A percentile compares a stretch with the other conserved stretches of the same genome.
phyloP scores from a whole-genome alignment of 805 yeast species.

The Metschnikowia arizonensis region DNA sequence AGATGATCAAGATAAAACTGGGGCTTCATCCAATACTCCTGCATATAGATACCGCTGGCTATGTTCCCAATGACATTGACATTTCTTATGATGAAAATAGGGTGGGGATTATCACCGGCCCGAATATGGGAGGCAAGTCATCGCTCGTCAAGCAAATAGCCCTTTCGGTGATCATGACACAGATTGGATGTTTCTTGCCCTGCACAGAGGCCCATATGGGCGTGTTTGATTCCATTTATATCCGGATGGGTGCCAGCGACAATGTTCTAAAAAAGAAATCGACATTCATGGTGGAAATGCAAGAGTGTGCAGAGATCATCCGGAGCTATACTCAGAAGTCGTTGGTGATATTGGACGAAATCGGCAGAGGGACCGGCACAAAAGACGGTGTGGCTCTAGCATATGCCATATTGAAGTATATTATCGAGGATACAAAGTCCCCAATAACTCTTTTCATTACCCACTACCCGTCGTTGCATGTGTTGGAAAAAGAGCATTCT shows the following conservation, averaged over 20 bases:
- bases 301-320: slow-evolving; percentile 59
- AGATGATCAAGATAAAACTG: slow-evolving; percentile 44
- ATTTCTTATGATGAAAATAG: slow-evolving; percentile 48
- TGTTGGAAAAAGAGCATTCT: slow-evolving; percentile 41
- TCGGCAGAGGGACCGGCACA: slow-evolving; percentile 74
- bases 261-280: slow-evolving; percentile 71
- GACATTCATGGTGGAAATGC: slow-evolving; percentile 76
- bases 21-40: slow-evolving; percentile 71
- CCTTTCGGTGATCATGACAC: slow-evolving; percentile 65
- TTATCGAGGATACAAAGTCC: slow-evolving; percentile 32
- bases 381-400: slow-evolving; percentile 83
- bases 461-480: slow-evolving; percentile 68
- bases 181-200: slow-evolving; percentile 73
- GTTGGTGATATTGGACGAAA: slow-evolving; percentile 65
- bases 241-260: slow-evolving; percentile 85
- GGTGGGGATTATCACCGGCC: slow-evolving; percentile 69
- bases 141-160: slow-evolving; percentile 75
- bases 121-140: slow-evolving; percentile 87
- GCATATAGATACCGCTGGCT: slow-evolving; percentile 36
- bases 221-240: slow-evolving; percentile 69
- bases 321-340: slow-evolving; percentile 50
- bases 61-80: slow-evolving; percentile 63
- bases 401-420: slow-evolving; percentile 60
- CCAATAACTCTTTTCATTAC: slow-evolving; percentile 77
- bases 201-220: slow-evolving; percentile 60